Evolutionary conservation across 805 yeast genomes (phyloP).

Genomic region (Wickerhamomyces kurtzmanii): DNA sequence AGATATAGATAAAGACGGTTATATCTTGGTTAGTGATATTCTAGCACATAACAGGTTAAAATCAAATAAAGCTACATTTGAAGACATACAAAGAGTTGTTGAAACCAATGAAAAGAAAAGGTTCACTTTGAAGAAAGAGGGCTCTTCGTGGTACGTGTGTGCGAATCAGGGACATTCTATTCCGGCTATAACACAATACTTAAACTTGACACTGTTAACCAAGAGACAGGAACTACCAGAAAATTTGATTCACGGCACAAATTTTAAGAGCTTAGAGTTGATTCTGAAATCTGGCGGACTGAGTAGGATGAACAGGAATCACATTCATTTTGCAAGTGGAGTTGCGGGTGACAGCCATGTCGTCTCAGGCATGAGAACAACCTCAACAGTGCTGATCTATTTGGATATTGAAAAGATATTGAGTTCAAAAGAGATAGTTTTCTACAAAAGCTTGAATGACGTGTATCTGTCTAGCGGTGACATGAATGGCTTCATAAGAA

Average conservation of each 20-base stretch:
- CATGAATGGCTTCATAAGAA: constrained; percentile 37
- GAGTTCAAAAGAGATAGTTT: constrained; percentile 27
- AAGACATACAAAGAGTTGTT: constrained; percentile 56
- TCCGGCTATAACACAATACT: constrained; percentile 27
- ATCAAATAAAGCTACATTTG: constrained; percentile 39
- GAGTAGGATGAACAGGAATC: constrained; percentile 64
- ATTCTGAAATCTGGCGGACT: constrained; percentile 51
- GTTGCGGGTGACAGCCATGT: constrained; percentile 29
- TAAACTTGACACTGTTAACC: constrained; percentile 29
- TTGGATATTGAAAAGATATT: constrained; percentile 44
- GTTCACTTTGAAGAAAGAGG: constrained; percentile 35
- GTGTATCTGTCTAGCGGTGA: constrained; percentile 66
- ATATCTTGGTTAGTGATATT: constrained; percentile 41
- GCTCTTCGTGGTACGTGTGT: constrained; percentile 36
- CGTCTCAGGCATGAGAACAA: constrained; percentile 66
- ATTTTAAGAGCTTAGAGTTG: constrained; percentile 28
- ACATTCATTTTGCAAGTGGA: constrained; percentile 72
- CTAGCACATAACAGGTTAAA: constrained; percentile 50
- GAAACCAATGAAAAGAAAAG: constrained; percentile 60
- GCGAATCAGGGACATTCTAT: constrained; percentile 94
- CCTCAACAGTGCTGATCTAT: constrained; percentile 46
- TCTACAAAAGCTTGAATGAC: constrained; percentile 61
- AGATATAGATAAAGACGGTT: constrained; percentile 59
- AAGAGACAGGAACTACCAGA: constrained; percentile 33
- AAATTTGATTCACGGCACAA: constrained; percentile 76